Percentiles rank a stretch among this genome's conserved stretches.
Evolutionary conservation across 108 stramenopile species (phyloP).

Genomic region (Cyclostephanos invisitatus): DNA sequence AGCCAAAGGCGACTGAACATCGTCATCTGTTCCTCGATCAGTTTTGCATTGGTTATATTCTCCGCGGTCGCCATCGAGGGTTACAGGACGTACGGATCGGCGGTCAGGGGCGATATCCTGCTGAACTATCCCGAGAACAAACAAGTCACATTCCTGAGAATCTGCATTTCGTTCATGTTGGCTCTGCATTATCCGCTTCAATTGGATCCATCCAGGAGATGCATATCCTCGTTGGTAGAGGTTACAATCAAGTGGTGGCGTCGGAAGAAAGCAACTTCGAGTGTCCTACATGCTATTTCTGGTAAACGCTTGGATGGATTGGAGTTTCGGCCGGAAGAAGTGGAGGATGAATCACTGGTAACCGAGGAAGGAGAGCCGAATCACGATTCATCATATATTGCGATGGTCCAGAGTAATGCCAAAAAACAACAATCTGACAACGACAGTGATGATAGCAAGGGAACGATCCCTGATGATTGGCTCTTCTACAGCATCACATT

Average conservation of each 20-base stretch:
- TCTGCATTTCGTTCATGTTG: constrained; percentile 67
- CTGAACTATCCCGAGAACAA: constrained; percentile 61
- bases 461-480: not conserved
- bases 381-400: constrained; percentile 8
- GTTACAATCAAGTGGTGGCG: constrained; percentile 27
- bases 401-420: not conserved
- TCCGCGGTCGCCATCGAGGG: constrained; percentile 59
- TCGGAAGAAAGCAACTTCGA: not conserved
- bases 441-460: constrained; percentile 5
- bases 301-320: constrained; percentile 8
- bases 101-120: constrained; percentile 64
- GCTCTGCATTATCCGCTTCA: constrained; percentile 68
- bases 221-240: constrained; percentile 47
- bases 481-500: constrained; percentile 53
- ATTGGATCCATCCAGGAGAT: constrained; percentile 53
- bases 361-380: not conserved
- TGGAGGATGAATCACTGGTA: not conserved
- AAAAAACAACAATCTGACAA: not conserved
- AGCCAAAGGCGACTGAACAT: constrained; percentile 50
- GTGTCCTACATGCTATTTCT: not conserved
- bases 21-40: constrained; percentile 54
- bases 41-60: constrained; percentile 53
- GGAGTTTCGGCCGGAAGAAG: not conserved
- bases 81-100: constrained; percentile 65
- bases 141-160: constrained; percentile 55